Conservation (phyloP, 768 basidiomycete genomes). For the Sutorius australiensis region DNA sequence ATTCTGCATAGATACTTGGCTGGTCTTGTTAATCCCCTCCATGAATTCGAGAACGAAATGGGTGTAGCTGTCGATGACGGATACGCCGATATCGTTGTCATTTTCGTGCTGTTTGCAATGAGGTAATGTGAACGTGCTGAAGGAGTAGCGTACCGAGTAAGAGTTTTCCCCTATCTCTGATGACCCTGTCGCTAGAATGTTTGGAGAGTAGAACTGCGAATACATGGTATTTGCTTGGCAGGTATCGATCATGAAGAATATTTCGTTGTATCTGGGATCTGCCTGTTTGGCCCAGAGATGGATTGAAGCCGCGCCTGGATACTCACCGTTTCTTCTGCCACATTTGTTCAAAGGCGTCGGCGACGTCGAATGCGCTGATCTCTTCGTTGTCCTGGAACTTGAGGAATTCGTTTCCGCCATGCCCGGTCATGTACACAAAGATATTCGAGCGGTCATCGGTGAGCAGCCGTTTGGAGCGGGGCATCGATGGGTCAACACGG, state of each 20-base stretch:
- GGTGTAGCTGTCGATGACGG: constrained; percentile 93
- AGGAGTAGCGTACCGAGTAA: constrained; percentile 68
- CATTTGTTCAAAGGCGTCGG: constrained; percentile 98
- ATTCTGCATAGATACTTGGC: constrained; percentile 72
- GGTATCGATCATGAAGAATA: constrained; percentile 97
- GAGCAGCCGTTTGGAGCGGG: constrained; percentile 87
- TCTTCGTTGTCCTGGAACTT: constrained; percentile 99
- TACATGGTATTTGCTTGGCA: constrained; percentile 98
- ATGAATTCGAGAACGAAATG: constrained; percentile 89
- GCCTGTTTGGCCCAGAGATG: constrained; percentile 30
- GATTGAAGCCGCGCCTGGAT: neutral
- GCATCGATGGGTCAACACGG: constrained; percentile 77
- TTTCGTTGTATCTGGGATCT: constrained; percentile 73
- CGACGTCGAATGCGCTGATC: constrained; percentile 94
- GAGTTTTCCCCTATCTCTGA: constrained; percentile 84
- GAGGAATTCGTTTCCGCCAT: constrained; percentile 96
- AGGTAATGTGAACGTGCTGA: neutral
- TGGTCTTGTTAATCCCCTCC: constrained; percentile 91
- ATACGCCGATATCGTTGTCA: constrained; percentile 91
- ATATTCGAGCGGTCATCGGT: constrained; percentile 90
- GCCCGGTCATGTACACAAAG: constrained; percentile 98
- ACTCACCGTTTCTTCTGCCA: constrained; percentile 88
- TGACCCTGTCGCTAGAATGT: constrained; percentile 88
- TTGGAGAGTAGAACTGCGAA: constrained; percentile 88
- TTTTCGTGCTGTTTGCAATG: constrained; percentile 67